Base-by-base conservation (phyloP, 2,329 filamentous ascomycete genomes). In the Phoma sp. region DNA sequence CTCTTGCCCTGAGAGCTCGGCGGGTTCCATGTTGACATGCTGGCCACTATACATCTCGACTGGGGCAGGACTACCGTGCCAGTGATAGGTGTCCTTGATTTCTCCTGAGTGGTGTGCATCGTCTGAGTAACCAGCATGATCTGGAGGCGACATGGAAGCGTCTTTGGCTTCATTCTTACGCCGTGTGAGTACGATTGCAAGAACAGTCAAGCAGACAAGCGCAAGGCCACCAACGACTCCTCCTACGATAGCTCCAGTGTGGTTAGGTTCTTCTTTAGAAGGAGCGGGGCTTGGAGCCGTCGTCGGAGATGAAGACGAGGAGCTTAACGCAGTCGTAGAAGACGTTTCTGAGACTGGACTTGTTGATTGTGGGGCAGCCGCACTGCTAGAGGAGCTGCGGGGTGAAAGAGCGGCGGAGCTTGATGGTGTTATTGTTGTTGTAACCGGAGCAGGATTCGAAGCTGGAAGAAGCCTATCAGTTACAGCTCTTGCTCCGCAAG, bases 161-260 rank as follows among this genome's bases (percentile, higher is more conserved):
- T 18, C 18, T 18, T 43, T 24, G 27, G 25, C 30, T 29, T 46
- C 49, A 39, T 51, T 45, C 44, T 55, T 59, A 14, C 50, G 29
- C n/a, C 54, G 57, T 23, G 57, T 60, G 32, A 60, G 44, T 13
- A 60, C 30, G 27, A 52, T 29, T 10, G 54, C 54, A 25, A 60
- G 25, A 42, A 58, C 39, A 1, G 51, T 60, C 29, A 60, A 41
- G 32, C 57, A 60, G 14, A 60, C 50, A 4, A 57, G 40, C 4
- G 23, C 38, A 13, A 60, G 47, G 11, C 47, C 55, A 27, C 47
- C 51, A 23, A 55, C 18, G 10, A n/a, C 47, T 22, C 57, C 57
- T 39, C 54, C 47, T 18, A 58, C 55, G 11, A 60, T 55, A 36
- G 57, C 43, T 32, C 47, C 33, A 57, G 37, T 18, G 50, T 52